Base-by-base conservation (phyloP, 768 basidiomycete species). In the Crassisporium funariophilum region DNA sequence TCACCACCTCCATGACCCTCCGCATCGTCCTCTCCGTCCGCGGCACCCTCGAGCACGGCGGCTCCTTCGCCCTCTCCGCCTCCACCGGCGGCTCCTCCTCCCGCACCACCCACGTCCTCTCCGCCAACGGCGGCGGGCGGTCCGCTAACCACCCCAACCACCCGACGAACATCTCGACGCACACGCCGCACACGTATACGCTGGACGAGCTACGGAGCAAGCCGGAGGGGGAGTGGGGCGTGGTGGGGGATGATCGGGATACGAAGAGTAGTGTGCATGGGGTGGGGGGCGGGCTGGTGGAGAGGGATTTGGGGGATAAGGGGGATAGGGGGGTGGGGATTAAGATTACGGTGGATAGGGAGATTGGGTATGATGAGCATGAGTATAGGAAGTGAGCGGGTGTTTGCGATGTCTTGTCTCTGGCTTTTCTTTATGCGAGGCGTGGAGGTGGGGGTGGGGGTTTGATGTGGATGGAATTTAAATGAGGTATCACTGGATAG, bases 1-100 rank as follows among this genome's bases (percentile, higher is more conserved):
- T 92, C 49, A 92, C 91, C 21, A 84, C 88, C 31, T 89, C 90
- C 13, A 92, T 92, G 91, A 80, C 83, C 23, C 83, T 91, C 60
- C 88, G 90, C 55, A 90, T 93, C 73, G 76, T 93, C 53, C 86
- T 93, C 57, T 78, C 81, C 51, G 84, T 92, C 41, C 83, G 87
- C 44, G 90, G 89, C n/a, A 64, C 80, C 19, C 86, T 91, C 63
- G 76, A 71, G 17, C 65, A 77, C 33, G 90, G 90, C 33, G 90
- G 90, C 16, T 73, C 76, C 35, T 91, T 90, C 61, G 78, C 81
- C 12, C 65, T 76, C n/a, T 76, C 77, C 44, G 77, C 67, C 20
- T 68, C 75, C 59, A 29, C 71, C 56, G 42, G 61, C 64, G 64
- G 63, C 46, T 52, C 60, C 39, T 78, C 79, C n/a, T 76, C 74